Evolutionary conservation across 1,284 basidiomycete species (phyloP), one percentile per base, ranked within the genome.

Genomic region (Papiliotrema flavescens): DNA sequence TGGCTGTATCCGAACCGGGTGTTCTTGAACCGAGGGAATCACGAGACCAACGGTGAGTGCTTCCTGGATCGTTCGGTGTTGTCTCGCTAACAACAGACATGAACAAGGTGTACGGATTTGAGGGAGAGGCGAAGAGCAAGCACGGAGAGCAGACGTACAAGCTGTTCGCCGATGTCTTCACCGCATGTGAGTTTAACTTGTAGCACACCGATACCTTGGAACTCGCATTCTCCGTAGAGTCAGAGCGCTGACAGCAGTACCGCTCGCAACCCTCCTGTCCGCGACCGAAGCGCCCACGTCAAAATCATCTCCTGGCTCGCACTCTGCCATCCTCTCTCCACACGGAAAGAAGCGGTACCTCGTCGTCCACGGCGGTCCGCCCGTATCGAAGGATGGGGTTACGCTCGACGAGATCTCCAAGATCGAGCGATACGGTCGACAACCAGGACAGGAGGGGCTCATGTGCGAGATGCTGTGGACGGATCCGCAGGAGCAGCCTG

Each of bases 101-200:
- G 82, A 84, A 84, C 75, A 81, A 81, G 69, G 78, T 90, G 17
- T 95, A 96, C 75, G 92, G 94, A 2, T 97, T 98, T 66, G 93
- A 97, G 75, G 94, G 93, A 44, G 95, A 99, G 78, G 90, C 87
- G 51, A 96, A 95, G 74, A 88, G 92, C 68, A 95, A 96, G 74
- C 90, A 93, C 68, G 90, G 90, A 36, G 91, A 95, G 67, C 85
- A 91, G 73, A 89, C 88, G 0, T 93, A 69, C 68, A 94, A 80
- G 86, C 82, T 97, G 28, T 95, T 96, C 67, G 87, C 92, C 17
- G 85, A 96, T 70, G 85, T 90, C 40, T 97, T 97, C 78, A 94
- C 91, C 15, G 82, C 86, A 23, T 79, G 91, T 93, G 66, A 76
- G 88, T 79, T n/a, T 36, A 14, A 23, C 17, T 11, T 17, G 17